These are phyloP conservation scores for Hypocrella siamensis DNA, from an alignment of 2,329 filamentous ascomycete species.

Conservation along the genomic window DNA sequence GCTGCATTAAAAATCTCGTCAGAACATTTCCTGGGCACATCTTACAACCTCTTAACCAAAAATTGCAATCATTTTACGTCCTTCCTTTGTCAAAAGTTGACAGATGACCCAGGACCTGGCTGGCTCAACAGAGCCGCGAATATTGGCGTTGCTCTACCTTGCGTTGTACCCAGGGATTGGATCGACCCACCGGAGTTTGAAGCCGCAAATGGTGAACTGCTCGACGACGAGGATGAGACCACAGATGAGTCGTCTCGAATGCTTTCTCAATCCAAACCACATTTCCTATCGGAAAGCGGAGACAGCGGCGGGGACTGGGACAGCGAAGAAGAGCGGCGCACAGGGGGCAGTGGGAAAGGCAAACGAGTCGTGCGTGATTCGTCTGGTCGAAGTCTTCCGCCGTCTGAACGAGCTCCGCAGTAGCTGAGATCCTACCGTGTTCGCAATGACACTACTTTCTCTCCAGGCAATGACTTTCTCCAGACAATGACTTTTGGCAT, in stretches of 20 bases:
- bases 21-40: slow-evolving; percentile 56
- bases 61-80: slow-evolving; percentile 87
- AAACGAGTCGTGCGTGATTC: slow-evolving; percentile 31
- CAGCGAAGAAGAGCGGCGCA: slow-evolving; percentile 27
- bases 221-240: slow-evolving; percentile 37
- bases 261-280: slow-evolving; percentile 27
- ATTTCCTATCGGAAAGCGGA: slow-evolving; percentile 13
- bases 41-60: slow-evolving; percentile 66
- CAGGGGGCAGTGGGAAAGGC: slow-evolving; percentile 24
- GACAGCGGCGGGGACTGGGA: slow-evolving; percentile 20
- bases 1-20: slow-evolving; percentile 52
- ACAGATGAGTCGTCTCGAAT: slow-evolving; percentile 41
- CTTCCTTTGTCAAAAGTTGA: slow-evolving; percentile 58
- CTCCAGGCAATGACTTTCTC: not conserved
- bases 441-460: not conserved
- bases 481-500: too few species aligned
- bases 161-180: slow-evolving; percentile 71
- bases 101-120: slow-evolving; percentile 49
- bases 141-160: slow-evolving; percentile 67
- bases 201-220: slow-evolving; percentile 52
- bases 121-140: slow-evolving; percentile 79
- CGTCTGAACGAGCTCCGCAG: slow-evolving; percentile 34
- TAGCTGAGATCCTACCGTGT: slow-evolving; percentile 3
- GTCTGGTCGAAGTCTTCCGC: slow-evolving; percentile 33
- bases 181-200: slow-evolving; percentile 65